Evolutionary conservation across 768 basidiomycete genomes (phyloP), one percentile per base, ranked within the genome.

Genomic region (Podaxis carcinomalis): DNA sequence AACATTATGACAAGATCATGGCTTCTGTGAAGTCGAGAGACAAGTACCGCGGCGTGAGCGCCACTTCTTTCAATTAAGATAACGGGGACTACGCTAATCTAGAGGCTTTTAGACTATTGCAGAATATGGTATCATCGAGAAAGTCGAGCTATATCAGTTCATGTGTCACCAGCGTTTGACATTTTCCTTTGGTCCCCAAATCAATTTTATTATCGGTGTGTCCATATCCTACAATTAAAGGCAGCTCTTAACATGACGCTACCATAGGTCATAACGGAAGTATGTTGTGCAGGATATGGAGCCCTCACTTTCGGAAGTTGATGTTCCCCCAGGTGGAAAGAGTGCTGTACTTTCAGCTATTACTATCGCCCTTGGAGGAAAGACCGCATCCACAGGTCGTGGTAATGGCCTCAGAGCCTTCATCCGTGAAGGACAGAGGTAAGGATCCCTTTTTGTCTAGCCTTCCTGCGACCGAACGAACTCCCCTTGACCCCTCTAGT

Each of bases 161-260:
- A 96, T 98, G 95, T 97, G 95, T 73, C 95, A 98, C 75, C 82
- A 86, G 70, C 87, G 81, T 73, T 79, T 95, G 49, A 87, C 81
- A 1, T 92, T 97, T 73, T 81, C 83, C 1, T 93, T 98, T 64
- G 93, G 94, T 0, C 89, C 91, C 7, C 93, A 95, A 72, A 92
- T 99, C 69, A 99, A 98, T 75, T 98, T 98, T 69, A 92, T 99
- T 66, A 96, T 96, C 40, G 94, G 93, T 88, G 66, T 67, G 21
- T 25, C 51, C 49, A 40, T 32, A 16, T 36, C 28, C 35, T 56
- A 40, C 51, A 1, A 39, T n/a, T 32, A n/a, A n/a, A 5, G 56
- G 21, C 61, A 13, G 60, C 32, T 61, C 4, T 56, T n/a, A 13
- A 25, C 3, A 25, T 21, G 23, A 23, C 57, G 28, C 56, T 44